Base-by-base conservation (phyloP, 805 yeast species). In the Ogataea naganishii region DNA sequence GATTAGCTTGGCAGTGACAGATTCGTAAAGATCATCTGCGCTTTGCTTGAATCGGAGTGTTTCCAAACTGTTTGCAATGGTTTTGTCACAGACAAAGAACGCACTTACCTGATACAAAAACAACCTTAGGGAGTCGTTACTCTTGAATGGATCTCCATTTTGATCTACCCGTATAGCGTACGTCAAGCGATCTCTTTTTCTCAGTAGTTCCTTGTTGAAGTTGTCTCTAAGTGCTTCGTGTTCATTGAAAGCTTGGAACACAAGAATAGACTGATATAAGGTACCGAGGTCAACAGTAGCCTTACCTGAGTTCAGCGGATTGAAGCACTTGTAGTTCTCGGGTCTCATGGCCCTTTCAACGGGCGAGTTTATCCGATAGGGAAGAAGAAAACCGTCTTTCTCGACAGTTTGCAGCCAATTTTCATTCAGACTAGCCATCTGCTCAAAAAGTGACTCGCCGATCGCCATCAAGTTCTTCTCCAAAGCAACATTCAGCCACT, bases 321-420 rank as follows among this genome's bases (percentile, higher is more conserved):
- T 64, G 34, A 69, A 66, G 20, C 39, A 39, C 59, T 63, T 34
- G 52, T 49, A 30, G 14, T 41, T 30, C 7, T 60, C 57, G 0
- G 77, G 65, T 43, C 96, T 65, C 47, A 85, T 62, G 6, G 94
- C 73, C 6, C 72, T 53, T 51, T 89, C 97, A 5, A 88, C 82
- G 0, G 95, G 82, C 0, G 96, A 82, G 50, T 88, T 88, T 40
- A 89, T 69, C 44, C 80, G 76, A 50, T 72, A 83, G 6, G 68
- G 57, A 4, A 62, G 51, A 29, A 77, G 62, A 19, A 62, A 60
- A 5, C 56, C 58, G 34, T 68, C 66, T 7, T 57, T 47, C 6
- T 57, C 45, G 35, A 69, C 74, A 39, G 60, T 58, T 3, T 50
- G 38, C 20, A 65, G 62, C 89, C 94, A 83, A 23, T 64, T 61